These are phyloP conservation scores for Amborella trichopoda DNA, from an alignment of 164 flowering plant species.

Conservation along the genomic window DNA sequence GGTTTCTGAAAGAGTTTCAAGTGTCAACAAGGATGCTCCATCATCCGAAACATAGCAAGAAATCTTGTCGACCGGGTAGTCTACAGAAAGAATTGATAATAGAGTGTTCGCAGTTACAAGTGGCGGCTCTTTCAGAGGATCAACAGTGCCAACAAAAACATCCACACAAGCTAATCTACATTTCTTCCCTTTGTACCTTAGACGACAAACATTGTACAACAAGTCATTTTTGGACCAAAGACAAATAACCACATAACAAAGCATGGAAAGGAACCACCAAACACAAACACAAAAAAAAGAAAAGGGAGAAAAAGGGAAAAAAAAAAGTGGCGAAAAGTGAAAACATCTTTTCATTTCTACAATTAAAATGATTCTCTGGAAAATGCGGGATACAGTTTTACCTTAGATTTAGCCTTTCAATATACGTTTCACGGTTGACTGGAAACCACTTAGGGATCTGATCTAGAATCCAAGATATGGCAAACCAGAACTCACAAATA, in stretches of 20 bases:
- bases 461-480: conserved; percentile 14
- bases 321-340: not conserved
- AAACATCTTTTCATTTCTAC: not conserved
- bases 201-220: not conserved
- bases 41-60: conserved; percentile 18
- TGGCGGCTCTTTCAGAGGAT: conserved; percentile 15
- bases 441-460: conserved; percentile 17
- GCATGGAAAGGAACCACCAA: not conserved
- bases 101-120: conserved; percentile 11
- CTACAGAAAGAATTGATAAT: conserved; percentile 15
- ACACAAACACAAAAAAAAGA: not conserved
- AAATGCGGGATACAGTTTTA: conserved; percentile 1
- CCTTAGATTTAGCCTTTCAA: conserved; percentile 11
- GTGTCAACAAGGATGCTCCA: conserved; percentile 11
- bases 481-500: conserved; percentile 17
- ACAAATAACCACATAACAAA: not conserved
- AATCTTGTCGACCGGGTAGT: conserved; percentile 14
- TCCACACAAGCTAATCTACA: conserved; percentile 7
- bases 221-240: too few relatives aligned
- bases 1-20: conserved; percentile 11
- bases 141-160: conserved; percentile 10
- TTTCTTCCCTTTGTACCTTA: conserved; percentile 11
- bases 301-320: not conserved
- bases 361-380: too few relatives aligned
- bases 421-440: conserved; percentile 12